Percentiles rank a stretch among this genome's conserved stretches.
phyloP scores from a whole-genome alignment of 1,284 basidiomycete genomes.

The Schizophyllum amplum region DNA sequence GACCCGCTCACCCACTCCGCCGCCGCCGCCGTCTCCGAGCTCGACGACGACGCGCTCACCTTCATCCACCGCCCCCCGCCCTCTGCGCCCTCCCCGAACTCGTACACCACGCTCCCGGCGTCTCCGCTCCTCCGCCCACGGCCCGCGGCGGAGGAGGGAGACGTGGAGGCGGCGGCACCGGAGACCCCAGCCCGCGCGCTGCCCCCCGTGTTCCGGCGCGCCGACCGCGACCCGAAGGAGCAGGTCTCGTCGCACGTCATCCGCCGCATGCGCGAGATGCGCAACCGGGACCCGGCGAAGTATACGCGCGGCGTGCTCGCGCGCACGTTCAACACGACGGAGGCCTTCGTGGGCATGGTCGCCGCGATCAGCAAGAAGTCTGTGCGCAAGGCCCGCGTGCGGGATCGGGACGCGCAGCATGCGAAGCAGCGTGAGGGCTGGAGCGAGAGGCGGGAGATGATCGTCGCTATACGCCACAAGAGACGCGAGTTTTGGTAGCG shows the following conservation, averaged over 20 bases:
- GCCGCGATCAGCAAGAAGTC: slow-evolving; percentile 44
- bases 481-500: slow-evolving; percentile 51
- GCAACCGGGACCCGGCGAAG: slow-evolving; percentile 38
- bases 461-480: slow-evolving; percentile 46
- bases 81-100: slow-evolving; percentile 58
- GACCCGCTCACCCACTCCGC: slow-evolving; percentile 59
- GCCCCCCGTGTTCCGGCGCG: neutral
- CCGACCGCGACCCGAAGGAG: slow-evolving; percentile 18
- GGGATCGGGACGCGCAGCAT: slow-evolving; percentile 31
- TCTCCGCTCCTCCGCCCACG: slow-evolving; percentile 53
- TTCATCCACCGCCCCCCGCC: slow-evolving; percentile 77
- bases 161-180: neutral
- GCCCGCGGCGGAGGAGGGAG: no score
- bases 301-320: slow-evolving; percentile 49
- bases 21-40: slow-evolving; percentile 43
- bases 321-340: slow-evolving; percentile 48
- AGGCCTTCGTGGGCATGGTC: slow-evolving; percentile 44
- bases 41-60: slow-evolving; percentile 51
- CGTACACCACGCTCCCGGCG: slow-evolving; percentile 54
- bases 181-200: no score
- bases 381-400: slow-evolving; percentile 29
- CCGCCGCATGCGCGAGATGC: slow-evolving; percentile 46
- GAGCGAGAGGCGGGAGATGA: slow-evolving; percentile 50
- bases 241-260: slow-evolving; percentile 46
- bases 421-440: slow-evolving; percentile 37